Evolutionary conservation across 345 rosid genomes (phyloP).

Genomic region (Erucastrum elatum): DNA sequence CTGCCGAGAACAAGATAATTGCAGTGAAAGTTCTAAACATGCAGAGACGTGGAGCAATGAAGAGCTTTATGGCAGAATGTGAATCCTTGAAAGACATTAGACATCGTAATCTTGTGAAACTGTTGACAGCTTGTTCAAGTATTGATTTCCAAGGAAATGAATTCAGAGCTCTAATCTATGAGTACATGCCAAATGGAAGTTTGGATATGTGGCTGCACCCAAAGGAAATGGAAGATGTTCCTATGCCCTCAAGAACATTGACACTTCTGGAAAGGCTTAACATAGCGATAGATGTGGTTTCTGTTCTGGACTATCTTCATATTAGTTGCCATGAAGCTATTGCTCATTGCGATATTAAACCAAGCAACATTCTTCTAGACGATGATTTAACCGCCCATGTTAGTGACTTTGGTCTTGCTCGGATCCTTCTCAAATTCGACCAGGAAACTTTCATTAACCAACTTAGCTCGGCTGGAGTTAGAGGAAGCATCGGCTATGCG

Average conservation of each 20-base stretch:
- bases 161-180: background rate
- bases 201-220: background rate
- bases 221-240: background rate
- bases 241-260: background rate
- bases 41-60: background rate
- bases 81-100: background rate
- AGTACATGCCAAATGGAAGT: background rate
- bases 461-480: background rate
- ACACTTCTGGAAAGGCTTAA: background rate
- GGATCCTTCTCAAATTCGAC: background rate
- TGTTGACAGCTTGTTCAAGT: background rate
- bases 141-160: background rate
- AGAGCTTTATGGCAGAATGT: background rate
- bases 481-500: background rate
- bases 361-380: background rate
- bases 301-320: background rate
- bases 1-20: background rate
- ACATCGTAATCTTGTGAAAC: background rate
- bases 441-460: background rate
- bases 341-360: background rate
- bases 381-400: background rate
- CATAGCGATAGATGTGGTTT: background rate
- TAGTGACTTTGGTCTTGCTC: background rate
- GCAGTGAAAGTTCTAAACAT: background rate
- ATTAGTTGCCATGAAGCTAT: background rate